Percentiles rank a stretch among this genome's conserved stretches.
These are phyloP conservation scores for Quercus dentata DNA, from an alignment of 306 rosid genomes.

Conservation along the genomic window DNA sequence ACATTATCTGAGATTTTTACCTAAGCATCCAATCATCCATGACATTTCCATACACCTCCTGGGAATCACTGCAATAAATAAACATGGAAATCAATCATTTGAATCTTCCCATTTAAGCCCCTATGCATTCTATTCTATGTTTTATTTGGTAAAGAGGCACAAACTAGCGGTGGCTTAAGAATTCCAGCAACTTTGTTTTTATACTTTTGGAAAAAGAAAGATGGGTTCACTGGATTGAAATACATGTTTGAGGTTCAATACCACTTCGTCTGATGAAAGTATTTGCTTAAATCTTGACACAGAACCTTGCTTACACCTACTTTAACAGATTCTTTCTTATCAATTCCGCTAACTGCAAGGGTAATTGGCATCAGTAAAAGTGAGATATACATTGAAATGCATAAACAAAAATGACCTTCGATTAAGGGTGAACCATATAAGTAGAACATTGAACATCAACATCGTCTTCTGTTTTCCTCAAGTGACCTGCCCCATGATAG, in stretches of 20 bases:
- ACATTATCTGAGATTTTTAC: no score
- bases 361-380: slow-evolving; percentile 1
- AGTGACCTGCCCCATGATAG: slow-evolving; percentile 58
- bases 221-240: slow-evolving; percentile 2
- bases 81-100: not conserved
- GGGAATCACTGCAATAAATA: slow-evolving; percentile 39
- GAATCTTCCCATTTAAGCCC: not conserved
- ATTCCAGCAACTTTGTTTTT: not conserved
- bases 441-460: slow-evolving; percentile 36
- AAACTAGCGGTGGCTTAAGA: not conserved
- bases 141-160: not conserved
- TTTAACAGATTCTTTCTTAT: slow-evolving; percentile 71
- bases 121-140: not conserved
- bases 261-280: slow-evolving; percentile 68
- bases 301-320: slow-evolving; percentile 86
- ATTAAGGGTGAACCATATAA: not conserved
- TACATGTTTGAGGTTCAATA: slow-evolving; percentile 11
- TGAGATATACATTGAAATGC: not conserved
- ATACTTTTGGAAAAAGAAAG: not conserved
- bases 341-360: slow-evolving; percentile 71
- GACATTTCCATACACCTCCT: slow-evolving; percentile 19
- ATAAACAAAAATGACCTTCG: slow-evolving; percentile 17
- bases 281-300: slow-evolving; percentile 83
- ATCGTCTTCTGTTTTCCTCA: slow-evolving; percentile 87
- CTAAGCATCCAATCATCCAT: slow-evolving; percentile 4